Percentiles rank a stretch among this genome's conserved stretches.
phyloP scores from a whole-genome alignment of 208 protist genomes.

The Phytomonas serpens region DNA sequence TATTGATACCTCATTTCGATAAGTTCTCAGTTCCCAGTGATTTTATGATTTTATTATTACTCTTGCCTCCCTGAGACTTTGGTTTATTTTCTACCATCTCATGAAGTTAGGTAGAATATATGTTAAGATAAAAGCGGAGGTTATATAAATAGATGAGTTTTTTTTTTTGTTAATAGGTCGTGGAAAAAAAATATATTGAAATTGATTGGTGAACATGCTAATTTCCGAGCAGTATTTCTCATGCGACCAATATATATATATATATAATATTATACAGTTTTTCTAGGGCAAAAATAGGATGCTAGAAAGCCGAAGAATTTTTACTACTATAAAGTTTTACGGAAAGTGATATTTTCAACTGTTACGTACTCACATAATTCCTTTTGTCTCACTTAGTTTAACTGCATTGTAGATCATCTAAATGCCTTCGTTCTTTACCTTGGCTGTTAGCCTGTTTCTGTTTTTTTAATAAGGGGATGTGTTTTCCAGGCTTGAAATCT shows the following conservation, averaged over 20 bases:
- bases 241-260: slow-evolving; percentile 5
- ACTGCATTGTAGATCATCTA: neutral
- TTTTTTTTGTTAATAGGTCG: slow-evolving; percentile 3
- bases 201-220: neutral
- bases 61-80: neutral
- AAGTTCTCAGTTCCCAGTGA: neutral
- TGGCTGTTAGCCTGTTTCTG: slow-evolving; percentile 6
- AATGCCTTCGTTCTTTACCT: neutral
- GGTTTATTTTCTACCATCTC: neutral
- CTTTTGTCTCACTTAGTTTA: slow-evolving; percentile 11
- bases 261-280: slow-evolving; percentile 2
- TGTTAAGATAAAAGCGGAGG: neutral
- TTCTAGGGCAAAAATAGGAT: neutral
- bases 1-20: neutral
- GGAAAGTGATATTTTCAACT: neutral
- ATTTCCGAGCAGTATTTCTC: neutral
- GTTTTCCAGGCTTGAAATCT: slow-evolving; percentile 1
- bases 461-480: slow-evolving; percentile 5
- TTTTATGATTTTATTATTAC: neutral
- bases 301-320: neutral
- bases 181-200: neutral
- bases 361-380: slow-evolving; percentile 8
- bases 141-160: slow-evolving; percentile 3
- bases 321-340: neutral
- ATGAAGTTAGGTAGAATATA: neutral